Percentiles rank a stretch among this genome's conserved stretches.
Conservation (phyloP, 2,329 filamentous ascomycete species). For the Annulohypoxylon truncatum region DNA sequence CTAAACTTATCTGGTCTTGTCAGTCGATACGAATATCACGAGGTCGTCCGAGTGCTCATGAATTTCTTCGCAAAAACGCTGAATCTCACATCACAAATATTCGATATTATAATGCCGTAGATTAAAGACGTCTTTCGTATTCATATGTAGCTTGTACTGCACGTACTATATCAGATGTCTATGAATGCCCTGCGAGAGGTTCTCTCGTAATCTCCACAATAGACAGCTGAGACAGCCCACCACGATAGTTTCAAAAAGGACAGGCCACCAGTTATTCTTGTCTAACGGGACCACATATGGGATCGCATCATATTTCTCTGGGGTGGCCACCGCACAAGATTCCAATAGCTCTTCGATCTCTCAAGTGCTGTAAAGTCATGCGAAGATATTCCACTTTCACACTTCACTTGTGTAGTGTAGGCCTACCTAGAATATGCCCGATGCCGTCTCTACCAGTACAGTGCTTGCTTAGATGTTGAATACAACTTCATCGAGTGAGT, state of each 20-base stretch:
- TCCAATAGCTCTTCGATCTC: background rate
- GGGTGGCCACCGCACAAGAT: background rate
- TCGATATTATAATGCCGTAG: background rate
- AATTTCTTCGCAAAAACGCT: background rate
- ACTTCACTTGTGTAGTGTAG: background rate
- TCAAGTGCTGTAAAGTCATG: background rate
- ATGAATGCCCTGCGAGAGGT: background rate
- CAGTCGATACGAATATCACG: background rate
- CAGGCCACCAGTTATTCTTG: background rate
- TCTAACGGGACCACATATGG: background rate
- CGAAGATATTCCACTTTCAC: background rate
- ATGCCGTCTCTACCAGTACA: background rate
- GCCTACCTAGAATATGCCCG: background rate
- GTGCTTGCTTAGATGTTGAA: background rate
- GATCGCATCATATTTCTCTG: background rate
- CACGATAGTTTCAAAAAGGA: background rate
- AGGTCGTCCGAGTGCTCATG: background rate
- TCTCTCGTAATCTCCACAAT: slow-evolving; percentile 5
- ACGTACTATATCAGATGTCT: background rate
- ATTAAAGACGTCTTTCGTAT: background rate
- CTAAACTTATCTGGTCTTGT: background rate
- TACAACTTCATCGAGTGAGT: background rate
- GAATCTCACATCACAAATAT: background rate
- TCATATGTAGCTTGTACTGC: background rate
- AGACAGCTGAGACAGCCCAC: background rate